Percentiles rank a stretch among this genome's conserved stretches.
Evolutionary conservation across 768 basidiomycete genomes (phyloP).

Genomic region (Serendipita sp.): DNA sequence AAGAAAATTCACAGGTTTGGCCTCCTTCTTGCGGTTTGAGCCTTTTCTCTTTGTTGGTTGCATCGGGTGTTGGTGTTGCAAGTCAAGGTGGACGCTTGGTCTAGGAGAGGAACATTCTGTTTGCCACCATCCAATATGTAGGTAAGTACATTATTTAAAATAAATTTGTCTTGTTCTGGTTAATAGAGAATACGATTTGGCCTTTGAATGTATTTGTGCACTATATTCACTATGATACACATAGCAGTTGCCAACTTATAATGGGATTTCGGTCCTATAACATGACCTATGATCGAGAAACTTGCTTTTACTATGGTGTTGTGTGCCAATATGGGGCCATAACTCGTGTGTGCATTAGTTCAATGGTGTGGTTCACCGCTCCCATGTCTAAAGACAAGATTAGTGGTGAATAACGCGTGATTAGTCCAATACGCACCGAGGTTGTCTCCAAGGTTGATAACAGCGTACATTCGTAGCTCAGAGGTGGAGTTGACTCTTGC

Average conservation of each 20-base stretch:
- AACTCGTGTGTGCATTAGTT: background rate
- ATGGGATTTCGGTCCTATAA: too few relatives aligned
- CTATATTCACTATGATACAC: too few relatives aligned
- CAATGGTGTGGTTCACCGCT: slow-evolving; percentile 1
- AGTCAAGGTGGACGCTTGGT: too few relatives aligned
- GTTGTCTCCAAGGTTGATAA: background rate
- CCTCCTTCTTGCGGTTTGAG: background rate
- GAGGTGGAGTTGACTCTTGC: background rate
- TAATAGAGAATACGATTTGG: too few relatives aligned
- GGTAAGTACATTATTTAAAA: too few relatives aligned
- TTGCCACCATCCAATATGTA: too few relatives aligned
- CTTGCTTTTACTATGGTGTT: background rate
- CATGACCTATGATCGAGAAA: too few relatives aligned
- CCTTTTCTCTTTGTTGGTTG: background rate
- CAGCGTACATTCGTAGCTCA: background rate
- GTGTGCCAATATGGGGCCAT: background rate
- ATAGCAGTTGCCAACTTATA: too few relatives aligned
- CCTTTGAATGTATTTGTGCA: too few relatives aligned
- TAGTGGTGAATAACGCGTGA: background rate
- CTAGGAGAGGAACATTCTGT: too few relatives aligned
- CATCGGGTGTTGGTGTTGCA: background rate
- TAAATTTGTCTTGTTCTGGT: too few relatives aligned
- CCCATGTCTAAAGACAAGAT: background rate
- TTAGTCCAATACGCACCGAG: background rate
- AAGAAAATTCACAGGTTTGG: background rate